phyloP scores from a whole-genome alignment of 176 grass and related monocot species.

The Chloris gayana region DNA sequence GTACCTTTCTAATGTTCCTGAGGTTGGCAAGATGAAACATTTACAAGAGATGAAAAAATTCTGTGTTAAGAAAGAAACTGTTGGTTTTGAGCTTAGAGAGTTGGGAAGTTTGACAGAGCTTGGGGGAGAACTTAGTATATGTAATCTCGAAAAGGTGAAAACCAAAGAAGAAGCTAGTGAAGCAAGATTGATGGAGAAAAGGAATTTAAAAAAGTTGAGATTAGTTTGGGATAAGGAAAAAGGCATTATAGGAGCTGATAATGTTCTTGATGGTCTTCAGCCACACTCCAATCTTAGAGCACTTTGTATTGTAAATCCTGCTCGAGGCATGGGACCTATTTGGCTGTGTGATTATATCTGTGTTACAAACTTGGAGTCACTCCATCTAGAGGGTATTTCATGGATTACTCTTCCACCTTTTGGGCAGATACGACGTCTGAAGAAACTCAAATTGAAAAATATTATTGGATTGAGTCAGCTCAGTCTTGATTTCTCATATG shows the following conservation, averaged over 20 bases:
- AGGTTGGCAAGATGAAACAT: conserved; percentile 11
- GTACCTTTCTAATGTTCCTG: conserved; percentile 6
- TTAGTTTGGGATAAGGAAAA: neutral
- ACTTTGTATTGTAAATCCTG: neutral
- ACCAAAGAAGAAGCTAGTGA: neutral
- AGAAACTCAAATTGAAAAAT: neutral
- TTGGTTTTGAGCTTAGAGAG: neutral
- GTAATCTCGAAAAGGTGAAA: neutral
- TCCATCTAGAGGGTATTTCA: neutral
- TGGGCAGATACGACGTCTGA: neutral
- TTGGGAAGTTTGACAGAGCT: neutral
- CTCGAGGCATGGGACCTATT: neutral
- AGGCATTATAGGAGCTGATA: neutral
- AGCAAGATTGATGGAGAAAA: neutral
- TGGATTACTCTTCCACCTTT: conserved; percentile 11
- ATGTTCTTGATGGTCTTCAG: neutral
- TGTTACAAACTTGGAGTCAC: neutral
- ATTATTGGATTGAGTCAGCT: neutral
- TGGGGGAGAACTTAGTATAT: neutral
- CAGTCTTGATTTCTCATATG: neutral
- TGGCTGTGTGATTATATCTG: neutral
- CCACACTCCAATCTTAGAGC: neutral
- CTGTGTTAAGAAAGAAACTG: neutral
- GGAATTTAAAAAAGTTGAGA: neutral
- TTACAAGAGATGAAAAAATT: neutral